Percentiles rank a stretch among this genome's conserved stretches.
phyloP scores from a whole-genome alignment of 1,139 yeast genomes.

The Pichia sp. region DNA sequence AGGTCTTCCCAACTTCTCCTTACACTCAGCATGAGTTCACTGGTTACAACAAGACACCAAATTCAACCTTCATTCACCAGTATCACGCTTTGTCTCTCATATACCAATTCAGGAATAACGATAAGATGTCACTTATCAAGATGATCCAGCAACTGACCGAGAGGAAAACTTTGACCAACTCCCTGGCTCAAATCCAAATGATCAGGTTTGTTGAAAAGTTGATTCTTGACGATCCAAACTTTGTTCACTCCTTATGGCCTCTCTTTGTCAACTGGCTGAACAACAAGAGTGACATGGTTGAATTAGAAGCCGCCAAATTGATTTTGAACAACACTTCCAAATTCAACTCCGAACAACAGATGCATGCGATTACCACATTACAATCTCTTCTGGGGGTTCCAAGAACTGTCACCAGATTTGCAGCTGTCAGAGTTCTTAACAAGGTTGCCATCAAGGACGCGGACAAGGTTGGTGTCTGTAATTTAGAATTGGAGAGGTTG shows the following conservation, averaged over 20 bases:
- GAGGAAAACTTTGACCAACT: slow-evolving; percentile 59
- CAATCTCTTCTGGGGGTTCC: slow-evolving; percentile 83
- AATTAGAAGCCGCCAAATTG: slow-evolving; percentile 87
- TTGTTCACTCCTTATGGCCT: slow-evolving; percentile 55
- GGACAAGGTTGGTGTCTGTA: slow-evolving; percentile 68
- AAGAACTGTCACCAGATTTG: slow-evolving; percentile 83
- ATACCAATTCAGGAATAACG: slow-evolving; percentile 84
- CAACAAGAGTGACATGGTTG: slow-evolving; percentile 86
- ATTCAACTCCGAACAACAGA: slow-evolving; percentile 59
- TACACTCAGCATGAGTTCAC: slow-evolving; percentile 51
- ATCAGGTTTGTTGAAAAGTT: slow-evolving; percentile 77
- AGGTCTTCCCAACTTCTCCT: slow-evolving; percentile 58
- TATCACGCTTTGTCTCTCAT: slow-evolving; percentile 93
- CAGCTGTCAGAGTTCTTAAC: slow-evolving; percentile 88
- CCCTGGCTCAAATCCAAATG: slow-evolving; percentile 78
- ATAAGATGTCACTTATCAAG: slow-evolving; percentile 90
- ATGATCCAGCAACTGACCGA: slow-evolving; percentile 70
- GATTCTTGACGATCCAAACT: slow-evolving; percentile 54
- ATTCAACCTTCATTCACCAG: slow-evolving; percentile 79
- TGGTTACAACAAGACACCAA: slow-evolving; percentile 51
- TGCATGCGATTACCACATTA: slow-evolving; percentile 65
- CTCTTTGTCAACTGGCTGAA: slow-evolving; percentile 67
- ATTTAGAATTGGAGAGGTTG: slow-evolving; percentile 76
- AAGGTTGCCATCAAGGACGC: slow-evolving; percentile 80
- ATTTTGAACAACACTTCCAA: slow-evolving; percentile 55